Evolutionary conservation across 306 rosid species (phyloP).

Genomic region (Quillaja saponaria): DNA sequence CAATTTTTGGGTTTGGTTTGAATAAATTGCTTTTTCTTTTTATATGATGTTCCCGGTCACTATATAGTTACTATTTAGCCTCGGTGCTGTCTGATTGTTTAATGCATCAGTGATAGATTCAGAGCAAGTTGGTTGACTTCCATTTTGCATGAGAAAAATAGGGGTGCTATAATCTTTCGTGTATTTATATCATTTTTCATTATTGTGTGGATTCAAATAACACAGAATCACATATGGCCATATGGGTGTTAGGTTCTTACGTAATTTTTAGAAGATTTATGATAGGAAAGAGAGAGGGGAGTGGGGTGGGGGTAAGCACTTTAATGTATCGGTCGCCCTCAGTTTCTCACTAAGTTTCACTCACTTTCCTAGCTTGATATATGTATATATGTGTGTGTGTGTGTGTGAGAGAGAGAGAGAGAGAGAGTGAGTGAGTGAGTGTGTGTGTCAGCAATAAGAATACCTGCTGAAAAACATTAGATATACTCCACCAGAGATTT

Average conservation of each 20-base stretch:
- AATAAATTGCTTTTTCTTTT: conserved; percentile 6
- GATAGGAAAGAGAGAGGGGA: background rate
- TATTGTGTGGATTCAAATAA: conserved; percentile 4
- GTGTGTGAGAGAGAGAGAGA: no score
- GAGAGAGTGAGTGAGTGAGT: no score
- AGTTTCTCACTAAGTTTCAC: no score
- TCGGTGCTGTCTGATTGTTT: conserved; percentile 5
- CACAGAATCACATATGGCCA: no score
- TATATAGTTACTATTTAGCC: conserved; percentile 3
- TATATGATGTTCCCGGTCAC: conserved; percentile 2
- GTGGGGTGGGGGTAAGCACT: no score
- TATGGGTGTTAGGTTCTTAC: no score
- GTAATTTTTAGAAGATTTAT: background rate
- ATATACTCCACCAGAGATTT: background rate
- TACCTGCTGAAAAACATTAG: conserved; percentile 4
- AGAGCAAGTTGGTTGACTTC: conserved; percentile 2
- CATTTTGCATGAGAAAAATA: background rate
- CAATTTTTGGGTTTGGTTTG: conserved; percentile 15
- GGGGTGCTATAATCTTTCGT: conserved; percentile 10
- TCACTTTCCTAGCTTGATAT: conserved; percentile 4
- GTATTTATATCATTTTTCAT: background rate
- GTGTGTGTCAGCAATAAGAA: background rate
- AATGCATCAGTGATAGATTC: background rate
- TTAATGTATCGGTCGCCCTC: no score
- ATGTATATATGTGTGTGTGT: no score